Base-by-base conservation (phyloP, 2,329 filamentous ascomycete genomes). In the Penicillium janthinellum region DNA sequence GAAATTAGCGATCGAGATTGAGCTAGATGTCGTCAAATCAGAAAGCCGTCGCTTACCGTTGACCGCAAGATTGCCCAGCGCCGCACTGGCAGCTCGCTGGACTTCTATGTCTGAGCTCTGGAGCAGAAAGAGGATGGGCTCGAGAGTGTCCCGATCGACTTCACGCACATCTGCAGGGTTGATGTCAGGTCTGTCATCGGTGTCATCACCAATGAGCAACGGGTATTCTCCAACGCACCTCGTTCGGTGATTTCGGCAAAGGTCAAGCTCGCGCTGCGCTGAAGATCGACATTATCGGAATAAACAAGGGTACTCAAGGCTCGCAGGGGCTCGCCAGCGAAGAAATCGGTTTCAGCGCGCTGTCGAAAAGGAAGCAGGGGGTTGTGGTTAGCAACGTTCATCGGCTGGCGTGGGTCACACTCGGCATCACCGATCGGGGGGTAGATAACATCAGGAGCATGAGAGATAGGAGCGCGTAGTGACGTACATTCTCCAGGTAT, bases 211-310 rank as follows among this genome's bases (percentile, higher is more conserved):
- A 48, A 34, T 31, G 31, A 41, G 44, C 39, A 31, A 25, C 49
- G 11, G 14, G 42, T 39, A 20, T 47, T 54, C 37, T 47, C 25
- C 44, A 47, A 68, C 76, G 55, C 68, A 97, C 95, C 94, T 91
- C 94, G 82, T 79, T 99, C 95, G 41, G 95, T 99, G 68, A 99
- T 99, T 77, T 99, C 95, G 61, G 95, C 95, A 83, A 99, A 99
- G 2, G 95, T 99, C 77, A 99, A 86, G 77, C 94, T 98, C 55
- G 95, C 95, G 80, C 95, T 98, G 67, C 95, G 87, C 81, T 99
- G 95, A 55, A 99, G 84, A 76, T 99, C 95, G 75, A 99, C 93
- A 80, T 99, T 99, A 78, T 98, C 93, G 59, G 95, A 99, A 77
- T 96, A 99, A 59, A 99, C 95, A 28, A 99, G 86, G 12, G 94